Evolutionary conservation across 1,284 basidiomycete species (phyloP), one percentile per base, ranked within the genome.

Genomic region (Sanguinoderma infundibulare): DNA sequence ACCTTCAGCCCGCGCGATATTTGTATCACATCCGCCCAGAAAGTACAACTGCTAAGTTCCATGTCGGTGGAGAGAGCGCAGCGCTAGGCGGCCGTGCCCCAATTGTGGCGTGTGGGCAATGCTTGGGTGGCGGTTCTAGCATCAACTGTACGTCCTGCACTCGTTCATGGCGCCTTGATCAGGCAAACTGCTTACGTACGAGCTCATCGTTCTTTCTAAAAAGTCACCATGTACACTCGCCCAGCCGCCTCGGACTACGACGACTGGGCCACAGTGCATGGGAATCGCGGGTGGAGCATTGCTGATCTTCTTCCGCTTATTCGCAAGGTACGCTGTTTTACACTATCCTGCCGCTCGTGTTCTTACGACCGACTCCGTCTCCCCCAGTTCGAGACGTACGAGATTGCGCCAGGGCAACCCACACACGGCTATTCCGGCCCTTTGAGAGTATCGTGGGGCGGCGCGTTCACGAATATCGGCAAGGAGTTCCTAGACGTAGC

Each of bases 121-220:
- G 79, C 46, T 68, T 89, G 0, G 87, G 87, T 9, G 87, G 87
- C 0, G 87, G 86, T 0, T 87, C 86, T 1, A 74, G 76, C 58
- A 78, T 89, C 15, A 87, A 89, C 66, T 87, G 87, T 86, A 59
- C 30, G 66, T 69, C 12, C 15, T 2, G 39, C 32, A n/a, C 30
- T 24, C 17, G 38, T 26, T 14, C 17, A 1, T 52, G n/a, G 24
- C 15, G 2, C 20, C 7, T n/a, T n/a, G n/a, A n/a, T n/a, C n/a
- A n/a, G n/a, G n/a, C n/a, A n/a, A n/a, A n/a, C n/a, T n/a, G n/a
- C n/a, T n/a, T n/a, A n/a, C n/a, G n/a, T n/a, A n/a, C n/a, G n/a
- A n/a, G n/a, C n/a, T n/a, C n/a, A n/a, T n/a, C 12, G n/a, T n/a
- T n/a, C n/a, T n/a, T n/a, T n/a, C n/a, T 44, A 2, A 35, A 0